phyloP scores from a whole-genome alignment of 305 asterid genomes.

The Fraxinus xanthoxyloides region DNA sequence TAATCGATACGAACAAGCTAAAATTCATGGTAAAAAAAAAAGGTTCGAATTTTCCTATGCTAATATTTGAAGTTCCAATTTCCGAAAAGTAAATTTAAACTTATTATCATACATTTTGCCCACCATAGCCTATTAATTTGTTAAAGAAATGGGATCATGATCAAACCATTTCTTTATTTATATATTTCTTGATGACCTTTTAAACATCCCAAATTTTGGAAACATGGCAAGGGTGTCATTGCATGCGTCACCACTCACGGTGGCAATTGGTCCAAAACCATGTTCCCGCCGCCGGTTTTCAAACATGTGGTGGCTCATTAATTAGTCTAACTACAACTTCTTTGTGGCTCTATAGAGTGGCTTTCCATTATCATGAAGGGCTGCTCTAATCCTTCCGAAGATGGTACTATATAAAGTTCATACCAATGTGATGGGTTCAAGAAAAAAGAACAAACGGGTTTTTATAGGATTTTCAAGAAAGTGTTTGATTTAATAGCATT shows the following conservation, averaged over 20 bases:
- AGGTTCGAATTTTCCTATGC: background rate
- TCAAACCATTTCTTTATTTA: background rate
- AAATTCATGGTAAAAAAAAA: background rate
- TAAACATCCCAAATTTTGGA: background rate
- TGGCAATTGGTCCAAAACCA: constrained; percentile 16
- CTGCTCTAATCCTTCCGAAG: background rate
- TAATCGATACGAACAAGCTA: background rate
- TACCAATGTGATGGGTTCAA: background rate
- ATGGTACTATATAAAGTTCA: constrained; percentile 23
- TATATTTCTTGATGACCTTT: background rate
- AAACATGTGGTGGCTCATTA: background rate
- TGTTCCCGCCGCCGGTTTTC: constrained; percentile 23
- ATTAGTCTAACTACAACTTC: background rate
- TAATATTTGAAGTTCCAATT: background rate
- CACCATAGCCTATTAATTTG: background rate
- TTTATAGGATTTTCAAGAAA: background rate
- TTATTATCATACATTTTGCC: background rate
- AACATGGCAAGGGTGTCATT: background rate
- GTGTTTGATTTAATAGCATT: background rate
- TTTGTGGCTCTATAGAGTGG: background rate
- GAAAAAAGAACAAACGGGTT: background rate
- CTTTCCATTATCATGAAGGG: constrained; percentile 23
- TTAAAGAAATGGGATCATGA: background rate
- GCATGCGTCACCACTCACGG: background rate
- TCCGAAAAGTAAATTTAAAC: background rate